Evolutionary conservation across 495 filamentous ascomycete genomes (phyloP), one percentile per base, ranked within the genome.

Genomic region (Penicillium psychrofluorescens): DNA sequence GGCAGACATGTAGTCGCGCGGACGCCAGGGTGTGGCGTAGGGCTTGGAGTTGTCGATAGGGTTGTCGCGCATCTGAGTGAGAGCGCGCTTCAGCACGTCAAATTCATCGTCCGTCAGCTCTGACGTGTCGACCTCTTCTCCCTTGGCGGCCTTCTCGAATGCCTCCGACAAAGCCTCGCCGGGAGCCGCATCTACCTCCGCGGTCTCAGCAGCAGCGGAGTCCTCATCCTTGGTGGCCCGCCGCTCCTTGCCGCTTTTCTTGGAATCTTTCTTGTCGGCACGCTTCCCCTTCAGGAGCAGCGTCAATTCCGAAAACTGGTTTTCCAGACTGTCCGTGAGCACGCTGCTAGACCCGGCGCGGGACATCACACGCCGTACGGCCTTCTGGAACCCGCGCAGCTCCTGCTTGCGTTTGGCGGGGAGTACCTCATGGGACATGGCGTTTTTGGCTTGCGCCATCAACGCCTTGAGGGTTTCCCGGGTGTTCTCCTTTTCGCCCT

Each of bases 11-110:
- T 78, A 97, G 38, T 81, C 74, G 34, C 90, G 72, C n/a, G 92
- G 92, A 28, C 70, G 61, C 92, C 92, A 98, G 13, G 92, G 92
- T 11, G 91, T 95, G 12, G 75, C 72, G 66, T 98, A 98, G 11
- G 92, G 85, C 69, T 94, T 94, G 39, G 64, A 71, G 32, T 66
- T 55, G 64, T 95, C 89, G 43, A 80, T 63, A 1, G 86, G 83
- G 68, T 95, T 92, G 47, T 85, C 81, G 35, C 73, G 70, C 59
- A 76, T 73, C 49, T 76, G 67, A 13, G 62, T 54, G 27, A 86
- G 68, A 22, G 77, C 78, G 15, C 60, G 59, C 40, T 61, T 62
- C 41, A 75, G 65, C 12, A 64, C 63, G 7, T 64, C 53, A 48
- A 70, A 57, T 31, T 76, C 71, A 11, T 58, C 49, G 6, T 66